Evolutionary conservation across 2,329 filamentous ascomycete species (phyloP), one percentile per base, ranked within the genome.

Genomic region (Diaporthe amygdali): DNA sequence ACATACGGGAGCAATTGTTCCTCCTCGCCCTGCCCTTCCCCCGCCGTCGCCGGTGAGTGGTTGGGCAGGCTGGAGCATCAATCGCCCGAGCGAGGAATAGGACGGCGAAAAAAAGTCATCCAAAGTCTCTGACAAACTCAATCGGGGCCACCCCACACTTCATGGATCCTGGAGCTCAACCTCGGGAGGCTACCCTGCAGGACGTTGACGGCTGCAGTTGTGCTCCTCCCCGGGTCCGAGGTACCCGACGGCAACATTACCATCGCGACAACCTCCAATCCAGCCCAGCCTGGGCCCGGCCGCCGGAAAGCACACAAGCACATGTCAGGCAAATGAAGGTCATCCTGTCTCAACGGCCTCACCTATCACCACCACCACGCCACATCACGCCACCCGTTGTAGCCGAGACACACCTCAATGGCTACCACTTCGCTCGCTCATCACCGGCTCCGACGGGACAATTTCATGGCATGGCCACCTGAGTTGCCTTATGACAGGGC

Each of bases 71-170:
- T 64, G 44, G 59, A 15, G 12, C 59, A 20, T 64, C 30, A 63
- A 32, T 20, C 59, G 7, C 59, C 44, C 44, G 59, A 64, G 27
- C 27, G n/a, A 64, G 39, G 17, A 47, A 14, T 20, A 34, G n/a
- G 9, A 63, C 27, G 39, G n/a, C 41, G 34, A 64, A 49, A 49
- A 64, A 49, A 49, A 49, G 59, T 49, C 59, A 64, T 64, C 59
- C 59, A 64, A 49, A 27, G 41, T 49, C 44, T 49, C 7, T 64
- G 41, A 49, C 59, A 64, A 37, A 49, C 59, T 64, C 59, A 64
- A 64, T 64, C 44, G 59, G 59, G 4, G 14, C 59, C 44, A 64
- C 59, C 59, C 59, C 59, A 64, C 59, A 64, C 30, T 49, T 49
- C 59, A 34, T 37, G 30, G 44, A 27, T 27, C 59, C 30, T 6